Evolutionary conservation across 1,139 yeast species (phyloP).

Genomic region (Taphrina deformans): DNA sequence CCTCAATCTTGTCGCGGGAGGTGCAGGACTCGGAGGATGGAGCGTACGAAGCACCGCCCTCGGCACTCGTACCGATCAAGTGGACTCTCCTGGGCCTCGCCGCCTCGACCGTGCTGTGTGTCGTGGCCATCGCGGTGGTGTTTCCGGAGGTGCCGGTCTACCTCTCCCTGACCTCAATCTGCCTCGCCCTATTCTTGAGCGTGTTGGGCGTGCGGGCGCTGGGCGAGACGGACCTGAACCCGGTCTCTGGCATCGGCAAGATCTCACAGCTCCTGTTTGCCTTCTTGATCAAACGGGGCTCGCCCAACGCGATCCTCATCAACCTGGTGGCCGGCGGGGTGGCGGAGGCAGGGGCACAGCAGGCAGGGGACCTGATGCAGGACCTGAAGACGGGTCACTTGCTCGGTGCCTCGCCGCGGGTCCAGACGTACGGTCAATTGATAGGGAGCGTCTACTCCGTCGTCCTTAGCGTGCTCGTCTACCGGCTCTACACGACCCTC

Average conservation of each 20-base stretch:
- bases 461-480: conserved; percentile 74
- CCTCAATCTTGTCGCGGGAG: not conserved
- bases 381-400: conserved; percentile 93
- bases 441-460: conserved; percentile 86
- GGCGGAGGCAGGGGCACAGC: conserved; percentile 98
- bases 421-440: conserved; percentile 86
- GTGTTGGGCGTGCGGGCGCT: conserved; percentile 87
- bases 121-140: conserved; percentile 61
- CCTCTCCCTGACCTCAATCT: conserved; percentile 65
- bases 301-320: conserved; percentile 78
- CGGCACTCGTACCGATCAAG: conserved; percentile 55
- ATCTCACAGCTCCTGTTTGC: conserved; percentile 88
- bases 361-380: conserved; percentile 90
- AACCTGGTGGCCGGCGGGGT: conserved; percentile 94
- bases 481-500: conserved; percentile 73
- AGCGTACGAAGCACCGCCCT: conserved; percentile 49
- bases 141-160: conserved; percentile 72
- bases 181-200: conserved; percentile 74
- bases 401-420: conserved; percentile 86
- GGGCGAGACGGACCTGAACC: conserved; percentile 95
- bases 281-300: conserved; percentile 66
- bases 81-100: conserved; percentile 63
- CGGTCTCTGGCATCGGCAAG: conserved; percentile 95
- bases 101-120: conserved; percentile 65
- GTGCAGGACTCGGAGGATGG: conserved; percentile 43